Percentiles rank a stretch among this genome's conserved stretches.
phyloP scores from a whole-genome alignment of 2,329 filamentous ascomycete genomes.

The Moelleriella libera region DNA sequence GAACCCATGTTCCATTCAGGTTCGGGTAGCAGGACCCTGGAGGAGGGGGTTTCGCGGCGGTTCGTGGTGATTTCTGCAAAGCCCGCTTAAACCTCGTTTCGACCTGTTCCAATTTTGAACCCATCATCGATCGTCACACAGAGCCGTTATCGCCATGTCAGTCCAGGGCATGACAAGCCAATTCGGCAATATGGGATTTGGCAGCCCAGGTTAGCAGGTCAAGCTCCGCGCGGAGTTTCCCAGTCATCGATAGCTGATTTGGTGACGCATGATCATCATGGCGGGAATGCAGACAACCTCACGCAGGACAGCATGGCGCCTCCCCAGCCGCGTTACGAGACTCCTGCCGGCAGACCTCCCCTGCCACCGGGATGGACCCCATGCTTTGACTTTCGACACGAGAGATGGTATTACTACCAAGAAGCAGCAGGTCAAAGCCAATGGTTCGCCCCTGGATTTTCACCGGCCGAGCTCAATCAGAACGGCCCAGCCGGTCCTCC shows the following conservation, averaged over 20 bases:
- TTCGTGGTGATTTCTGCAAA: too few species aligned
- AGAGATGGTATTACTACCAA: constrained; percentile 54
- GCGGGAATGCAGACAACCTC: constrained; percentile 7
- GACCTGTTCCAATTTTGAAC: too few species aligned
- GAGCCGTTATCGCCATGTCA: neutral
- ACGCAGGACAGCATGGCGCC: constrained; percentile 2
- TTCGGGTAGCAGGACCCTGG: too few species aligned
- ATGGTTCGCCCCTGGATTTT: constrained; percentile 42
- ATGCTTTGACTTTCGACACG: constrained; percentile 45
- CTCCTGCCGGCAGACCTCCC: constrained; percentile 27
- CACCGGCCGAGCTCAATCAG: constrained; percentile 9
- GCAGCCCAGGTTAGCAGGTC: neutral
- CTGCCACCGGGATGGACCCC: constrained; percentile 47
- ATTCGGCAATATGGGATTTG: constrained; percentile 1
- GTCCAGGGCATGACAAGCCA: constrained; percentile 1
- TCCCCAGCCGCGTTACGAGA: constrained; percentile 15
- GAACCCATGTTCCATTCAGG: too few species aligned
- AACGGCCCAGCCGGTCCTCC: constrained; percentile 5
- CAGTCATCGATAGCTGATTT: neutral
- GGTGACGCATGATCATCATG: constrained; percentile 12
- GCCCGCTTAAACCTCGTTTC: too few species aligned
- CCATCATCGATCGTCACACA: too few species aligned
- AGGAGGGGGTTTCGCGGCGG: too few species aligned
- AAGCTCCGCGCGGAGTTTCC: neutral
- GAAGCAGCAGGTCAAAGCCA: constrained; percentile 45